Evolutionary conservation across 371 early-diverging fungal genomes (phyloP).

Genomic region (Mucor velutinosus): DNA sequence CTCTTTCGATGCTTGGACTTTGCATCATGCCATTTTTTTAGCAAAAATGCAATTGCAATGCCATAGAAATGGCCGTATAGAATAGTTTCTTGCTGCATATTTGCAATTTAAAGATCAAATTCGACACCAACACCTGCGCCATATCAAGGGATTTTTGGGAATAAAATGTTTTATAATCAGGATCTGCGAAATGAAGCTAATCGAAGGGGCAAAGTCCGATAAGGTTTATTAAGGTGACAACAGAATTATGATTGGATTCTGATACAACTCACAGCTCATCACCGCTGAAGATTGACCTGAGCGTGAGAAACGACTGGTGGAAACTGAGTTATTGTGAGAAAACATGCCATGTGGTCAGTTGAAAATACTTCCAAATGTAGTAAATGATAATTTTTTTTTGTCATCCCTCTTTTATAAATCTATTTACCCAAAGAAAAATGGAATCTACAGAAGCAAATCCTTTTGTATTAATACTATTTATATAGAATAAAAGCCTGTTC

Average conservation of each 20-base stretch:
- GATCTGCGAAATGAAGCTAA: background rate
- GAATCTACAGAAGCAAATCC: background rate
- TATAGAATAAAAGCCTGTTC: slow-evolving; percentile 4
- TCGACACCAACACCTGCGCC: background rate
- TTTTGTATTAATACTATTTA: background rate
- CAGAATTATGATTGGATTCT: background rate
- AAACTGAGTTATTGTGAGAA: slow-evolving; percentile 21
- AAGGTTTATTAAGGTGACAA: background rate
- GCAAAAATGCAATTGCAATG: background rate
- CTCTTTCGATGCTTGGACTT: background rate
- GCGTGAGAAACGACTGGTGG: slow-evolving; percentile 20
- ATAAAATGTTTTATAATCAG: background rate
- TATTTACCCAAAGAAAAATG: background rate
- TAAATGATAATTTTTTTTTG: background rate
- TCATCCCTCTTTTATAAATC: background rate
- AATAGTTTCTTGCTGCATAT: background rate
- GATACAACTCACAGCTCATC: background rate
- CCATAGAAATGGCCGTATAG: background rate
- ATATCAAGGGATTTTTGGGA: background rate
- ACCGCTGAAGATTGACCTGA: background rate
- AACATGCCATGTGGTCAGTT: slow-evolving; percentile 15
- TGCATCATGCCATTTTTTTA: background rate
- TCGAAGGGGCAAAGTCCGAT: background rate
- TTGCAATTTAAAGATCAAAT: background rate
- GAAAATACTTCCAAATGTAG: slow-evolving; percentile 1